Percentiles rank a stretch among this genome's conserved stretches.
These are phyloP conservation scores for Arbutus unedo DNA, from an alignment of 148 eudicot species.

Conservation along the genomic window DNA sequence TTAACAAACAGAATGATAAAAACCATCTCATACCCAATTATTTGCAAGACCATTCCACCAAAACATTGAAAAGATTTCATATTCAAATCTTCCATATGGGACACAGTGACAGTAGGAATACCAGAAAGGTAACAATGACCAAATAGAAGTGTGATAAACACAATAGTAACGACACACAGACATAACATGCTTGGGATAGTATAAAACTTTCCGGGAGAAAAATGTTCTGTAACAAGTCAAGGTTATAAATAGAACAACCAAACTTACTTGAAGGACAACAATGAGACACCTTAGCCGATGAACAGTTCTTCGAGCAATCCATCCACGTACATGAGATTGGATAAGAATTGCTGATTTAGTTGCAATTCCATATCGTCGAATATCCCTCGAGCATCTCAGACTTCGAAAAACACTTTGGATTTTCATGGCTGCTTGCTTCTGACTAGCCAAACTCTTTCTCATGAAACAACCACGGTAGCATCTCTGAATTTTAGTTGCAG, in stretches of 20 bases:
- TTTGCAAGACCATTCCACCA: not conserved
- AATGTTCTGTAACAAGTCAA: not conserved
- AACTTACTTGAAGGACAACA: conserved; percentile 59
- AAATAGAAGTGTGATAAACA: not conserved
- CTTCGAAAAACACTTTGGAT: conserved; percentile 55
- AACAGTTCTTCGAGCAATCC: conserved; percentile 52
- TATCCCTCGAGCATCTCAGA: conserved; percentile 33
- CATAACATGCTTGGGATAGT: not conserved
- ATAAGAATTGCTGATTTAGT: conserved; percentile 47
- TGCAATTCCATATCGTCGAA: conserved; percentile 34
- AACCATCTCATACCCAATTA: conserved; percentile 1
- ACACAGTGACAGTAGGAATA: not conserved
- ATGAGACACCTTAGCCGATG: conserved; percentile 24
- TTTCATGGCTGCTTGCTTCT: conserved; percentile 48
- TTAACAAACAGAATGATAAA: not conserved
- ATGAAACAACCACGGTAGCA: conserved; percentile 46
- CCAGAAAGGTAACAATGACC: not conserved
- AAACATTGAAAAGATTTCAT: not conserved
- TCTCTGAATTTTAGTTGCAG: conserved; percentile 69
- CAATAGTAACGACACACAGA: not conserved
- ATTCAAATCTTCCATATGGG: not conserved
- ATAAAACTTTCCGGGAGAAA: not conserved
- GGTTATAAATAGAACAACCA: conserved; percentile 4
- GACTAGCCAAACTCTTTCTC: conserved; percentile 33
- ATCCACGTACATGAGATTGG: conserved; percentile 67